Conservation (phyloP, 2,329 filamentous ascomycete genomes). For the Mollisiaceae sp. region DNA sequence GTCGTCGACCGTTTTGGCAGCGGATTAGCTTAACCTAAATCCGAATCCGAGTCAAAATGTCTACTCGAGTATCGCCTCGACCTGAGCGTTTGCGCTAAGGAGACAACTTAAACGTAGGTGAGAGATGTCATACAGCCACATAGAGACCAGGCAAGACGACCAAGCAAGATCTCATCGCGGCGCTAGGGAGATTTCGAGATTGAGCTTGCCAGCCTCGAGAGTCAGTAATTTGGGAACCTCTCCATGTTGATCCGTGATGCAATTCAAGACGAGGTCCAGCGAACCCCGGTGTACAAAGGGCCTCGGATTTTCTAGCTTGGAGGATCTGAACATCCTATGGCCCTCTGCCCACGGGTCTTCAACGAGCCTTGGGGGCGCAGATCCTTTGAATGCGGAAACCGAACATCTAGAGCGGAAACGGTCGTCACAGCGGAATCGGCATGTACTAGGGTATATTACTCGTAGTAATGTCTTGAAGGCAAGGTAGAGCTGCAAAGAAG, state of each 20-base stretch:
- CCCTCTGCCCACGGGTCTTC: no score
- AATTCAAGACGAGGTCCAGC: neutral
- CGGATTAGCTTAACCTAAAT: conserved; percentile 4
- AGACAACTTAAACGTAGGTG: neutral
- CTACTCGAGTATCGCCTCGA: neutral
- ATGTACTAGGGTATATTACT: neutral
- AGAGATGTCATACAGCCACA: neutral
- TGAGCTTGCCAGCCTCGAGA: neutral
- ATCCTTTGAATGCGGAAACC: neutral
- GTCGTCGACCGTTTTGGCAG: neutral
- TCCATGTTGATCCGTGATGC: neutral
- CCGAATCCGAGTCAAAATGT: neutral
- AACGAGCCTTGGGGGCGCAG: neutral
- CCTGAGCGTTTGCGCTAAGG: conserved; percentile 8
- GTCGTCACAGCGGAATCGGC: neutral
- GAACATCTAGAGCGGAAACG: neutral
- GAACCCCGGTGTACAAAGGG: neutral
- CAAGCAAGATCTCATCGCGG: neutral
- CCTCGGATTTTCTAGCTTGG: neutral
- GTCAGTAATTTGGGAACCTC: neutral
- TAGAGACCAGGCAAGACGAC: no score
- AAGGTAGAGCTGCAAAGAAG: neutral
- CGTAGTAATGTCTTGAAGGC: neutral
- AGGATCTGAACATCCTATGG: neutral
- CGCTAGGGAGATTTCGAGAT: conserved; percentile 10